Evolutionary conservation across 2,329 filamentous ascomycete genomes (phyloP), one percentile per base, ranked within the genome.

Genomic region (Epichloe hybrida): DNA sequence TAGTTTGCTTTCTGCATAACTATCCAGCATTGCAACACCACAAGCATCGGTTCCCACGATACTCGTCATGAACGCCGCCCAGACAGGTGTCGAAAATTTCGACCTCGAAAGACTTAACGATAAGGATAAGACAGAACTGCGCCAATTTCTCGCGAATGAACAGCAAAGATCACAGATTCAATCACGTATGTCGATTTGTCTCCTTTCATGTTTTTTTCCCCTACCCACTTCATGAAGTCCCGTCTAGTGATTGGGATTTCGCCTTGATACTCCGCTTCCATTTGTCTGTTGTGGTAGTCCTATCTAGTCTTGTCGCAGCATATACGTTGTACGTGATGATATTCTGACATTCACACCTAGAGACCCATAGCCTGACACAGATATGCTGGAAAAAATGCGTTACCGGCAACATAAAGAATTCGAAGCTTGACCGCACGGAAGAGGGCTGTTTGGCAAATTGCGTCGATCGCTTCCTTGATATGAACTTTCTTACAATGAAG

Each of bases 311-410:
- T 5, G 36, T 37, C 36, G 36, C 13, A 15, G 15, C 36, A 37
- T 12, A 42, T 21, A 23, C 3, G 44, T 64, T 61, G 66, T 41
- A 52, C 23, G 39, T 48, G 23, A 38, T 23, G 34, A 35, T 20
- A 9, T 40, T 43, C 35, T 46, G 27, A 52, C 47, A 9, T 44
- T 31, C 15, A n/a, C 9, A 35, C 41, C 35, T 51, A 80, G 76
- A 74, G 63, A 74, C 76, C 12, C 76, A 80, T 62, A 68, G 64
- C 55, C 62, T 81, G 49, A 79, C 75, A 42, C 85, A 93, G 61
- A 79, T 86, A 54, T 98, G 93, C 79, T 98, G 90, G 83, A 88
- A 83, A 65, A 97, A 96, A 73, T 98, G 93, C 74, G 75, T 96
- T 54, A 84, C 86, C 8, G 74, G 81, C 50, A 76, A 75, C 52